Evolutionary conservation across 495 filamentous ascomycete species (phyloP).

Genomic region (Aspergillus diversus): DNA sequence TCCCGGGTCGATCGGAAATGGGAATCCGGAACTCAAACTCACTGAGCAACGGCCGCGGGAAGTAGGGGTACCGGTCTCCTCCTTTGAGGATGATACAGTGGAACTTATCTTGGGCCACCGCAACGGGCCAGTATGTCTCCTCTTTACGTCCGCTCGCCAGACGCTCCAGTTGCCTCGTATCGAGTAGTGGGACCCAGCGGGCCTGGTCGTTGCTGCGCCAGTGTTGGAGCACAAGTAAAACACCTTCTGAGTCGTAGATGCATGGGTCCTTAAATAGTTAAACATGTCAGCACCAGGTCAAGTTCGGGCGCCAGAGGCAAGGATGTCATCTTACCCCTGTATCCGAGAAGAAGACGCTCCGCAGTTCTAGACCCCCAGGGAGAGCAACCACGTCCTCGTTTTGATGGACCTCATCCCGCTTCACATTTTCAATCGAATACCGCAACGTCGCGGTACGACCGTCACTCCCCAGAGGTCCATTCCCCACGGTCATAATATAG

Average conservation of each 20-base stretch:
- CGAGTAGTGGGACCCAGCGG: slow-evolving; percentile 87
- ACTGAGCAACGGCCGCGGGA: slow-evolving; percentile 85
- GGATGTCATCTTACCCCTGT: slow-evolving; percentile 61
- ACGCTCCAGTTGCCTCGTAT: slow-evolving; percentile 82
- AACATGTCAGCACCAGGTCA: neutral
- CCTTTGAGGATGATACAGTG: slow-evolving; percentile 99
- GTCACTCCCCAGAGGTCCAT: slow-evolving; percentile 79
- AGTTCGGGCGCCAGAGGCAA: slow-evolving; percentile 2
- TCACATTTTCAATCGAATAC: slow-evolving; percentile 92
- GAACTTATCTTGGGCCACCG: slow-evolving; percentile 88
- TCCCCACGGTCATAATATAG: slow-evolving; percentile 92
- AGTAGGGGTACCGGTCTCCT: slow-evolving; percentile 90
- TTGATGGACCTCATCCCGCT: slow-evolving; percentile 89
- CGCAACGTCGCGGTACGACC: slow-evolving; percentile 69
- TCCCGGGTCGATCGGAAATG: slow-evolving; percentile 56
- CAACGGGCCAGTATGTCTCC: slow-evolving; percentile 94
- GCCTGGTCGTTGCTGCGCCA: slow-evolving; percentile 87
- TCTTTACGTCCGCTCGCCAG: slow-evolving; percentile 80
- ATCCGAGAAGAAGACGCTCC: slow-evolving; percentile 90
- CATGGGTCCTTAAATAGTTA: slow-evolving; percentile 69
- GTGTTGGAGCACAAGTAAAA: slow-evolving; percentile 82
- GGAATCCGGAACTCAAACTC: slow-evolving; percentile 95
- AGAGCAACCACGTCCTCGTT: slow-evolving; percentile 89
- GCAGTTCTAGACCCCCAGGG: slow-evolving; percentile 67
- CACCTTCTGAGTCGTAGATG: slow-evolving; percentile 89